A percentile compares a stretch with the other conserved stretches of the same genome.
Conservation (phyloP, 2,329 filamentous ascomycete genomes). For the Ophiosphaerella herpotricha region DNA sequence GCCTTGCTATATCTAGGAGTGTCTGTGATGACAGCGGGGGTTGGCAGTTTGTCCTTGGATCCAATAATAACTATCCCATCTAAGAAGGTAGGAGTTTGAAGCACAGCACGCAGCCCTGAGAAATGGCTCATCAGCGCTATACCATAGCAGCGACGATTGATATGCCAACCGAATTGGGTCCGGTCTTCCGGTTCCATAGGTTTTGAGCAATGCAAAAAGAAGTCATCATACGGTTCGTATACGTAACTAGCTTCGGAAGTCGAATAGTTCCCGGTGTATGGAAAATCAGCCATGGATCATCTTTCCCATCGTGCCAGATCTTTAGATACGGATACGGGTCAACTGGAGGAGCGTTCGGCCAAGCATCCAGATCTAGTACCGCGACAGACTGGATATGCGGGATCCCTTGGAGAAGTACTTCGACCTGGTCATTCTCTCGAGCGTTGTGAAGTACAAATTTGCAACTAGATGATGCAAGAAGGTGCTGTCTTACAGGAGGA, state of each 20-base stretch:
- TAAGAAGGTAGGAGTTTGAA: conserved; percentile 5
- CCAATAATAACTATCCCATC: not conserved
- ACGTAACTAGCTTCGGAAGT: conserved; percentile 9
- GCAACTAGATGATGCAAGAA: conserved; percentile 1
- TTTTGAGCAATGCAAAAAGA: conserved; percentile 3
- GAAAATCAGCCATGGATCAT: conserved; percentile 30
- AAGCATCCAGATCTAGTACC: conserved; percentile 3
- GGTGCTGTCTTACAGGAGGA: not conserved
- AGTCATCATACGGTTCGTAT: conserved; percentile 14
- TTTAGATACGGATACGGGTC: conserved; percentile 16
- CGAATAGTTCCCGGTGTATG: conserved; percentile 46
- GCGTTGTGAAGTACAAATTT: conserved; percentile 1
- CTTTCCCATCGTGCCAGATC: conserved; percentile 21
- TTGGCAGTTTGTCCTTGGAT: not conserved
- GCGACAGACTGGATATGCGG: not conserved
- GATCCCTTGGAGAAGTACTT: conserved; percentile 3
- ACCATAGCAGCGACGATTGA: not conserved
- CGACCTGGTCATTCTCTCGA: conserved; percentile 6
- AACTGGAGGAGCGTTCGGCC: not conserved
- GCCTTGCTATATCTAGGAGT: conserved; percentile 2
- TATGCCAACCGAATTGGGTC: conserved; percentile 1
- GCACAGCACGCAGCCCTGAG: conserved; percentile 1
- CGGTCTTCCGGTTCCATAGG: conserved; percentile 1
- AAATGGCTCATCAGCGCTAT: conserved; percentile 3
- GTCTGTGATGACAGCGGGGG: not conserved